Evolutionary conservation across 2,329 filamentous ascomycete genomes (phyloP).

Genomic region (Sporothrix schenckii): DNA sequence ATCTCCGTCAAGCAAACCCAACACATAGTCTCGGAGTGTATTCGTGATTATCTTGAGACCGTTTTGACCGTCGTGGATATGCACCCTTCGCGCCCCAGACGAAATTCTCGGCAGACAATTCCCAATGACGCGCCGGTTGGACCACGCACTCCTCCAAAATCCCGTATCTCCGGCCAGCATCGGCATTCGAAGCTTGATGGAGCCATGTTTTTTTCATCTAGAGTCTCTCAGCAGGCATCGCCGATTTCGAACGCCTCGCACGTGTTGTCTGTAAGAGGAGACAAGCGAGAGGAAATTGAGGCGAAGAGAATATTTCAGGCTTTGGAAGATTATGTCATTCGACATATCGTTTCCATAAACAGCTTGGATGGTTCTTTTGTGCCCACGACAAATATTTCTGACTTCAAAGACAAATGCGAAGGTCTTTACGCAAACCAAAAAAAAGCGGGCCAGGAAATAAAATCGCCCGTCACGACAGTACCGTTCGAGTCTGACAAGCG

Average conservation of each 20-base stretch:
- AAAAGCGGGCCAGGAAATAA: neutral
- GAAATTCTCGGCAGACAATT: neutral
- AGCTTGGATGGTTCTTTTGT: conserved; percentile 76
- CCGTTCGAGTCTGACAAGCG: conserved; percentile 64
- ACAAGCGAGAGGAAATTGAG: conserved; percentile 39
- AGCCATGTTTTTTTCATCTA: neutral
- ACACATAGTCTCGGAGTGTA: conserved; percentile 50
- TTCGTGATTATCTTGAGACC: conserved; percentile 45
- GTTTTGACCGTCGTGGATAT: conserved; percentile 26
- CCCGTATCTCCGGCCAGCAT: neutral
- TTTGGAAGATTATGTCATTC: conserved; percentile 75
- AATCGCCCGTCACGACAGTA: neutral
- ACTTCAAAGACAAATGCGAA: neutral
- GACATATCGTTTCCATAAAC: conserved; percentile 68
- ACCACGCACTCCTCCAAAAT: neutral
- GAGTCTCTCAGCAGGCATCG: neutral
- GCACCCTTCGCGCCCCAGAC: neutral
- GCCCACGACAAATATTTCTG: neutral
- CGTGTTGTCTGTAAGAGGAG: no score
- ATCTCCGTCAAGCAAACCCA: conserved; percentile 65
- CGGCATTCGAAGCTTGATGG: neutral
- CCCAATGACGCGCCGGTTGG: neutral
- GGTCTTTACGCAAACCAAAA: neutral
- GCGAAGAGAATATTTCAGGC: conserved; percentile 69
- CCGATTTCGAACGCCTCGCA: neutral